phyloP scores from a whole-genome alignment of 1,284 basidiomycete species.

The Ganoderma lucidum region DNA sequence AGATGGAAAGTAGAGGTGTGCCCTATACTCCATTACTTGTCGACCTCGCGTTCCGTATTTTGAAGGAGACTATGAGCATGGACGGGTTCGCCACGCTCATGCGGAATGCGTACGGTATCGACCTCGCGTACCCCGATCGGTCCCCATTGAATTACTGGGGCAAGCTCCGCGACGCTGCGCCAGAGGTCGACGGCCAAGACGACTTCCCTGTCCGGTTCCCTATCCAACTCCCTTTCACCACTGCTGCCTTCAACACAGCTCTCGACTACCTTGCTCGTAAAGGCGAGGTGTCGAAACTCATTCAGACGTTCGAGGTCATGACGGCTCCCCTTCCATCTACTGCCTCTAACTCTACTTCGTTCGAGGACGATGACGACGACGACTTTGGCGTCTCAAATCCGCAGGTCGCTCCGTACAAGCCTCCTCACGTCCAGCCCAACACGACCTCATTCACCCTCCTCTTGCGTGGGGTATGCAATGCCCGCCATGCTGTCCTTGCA shows the following conservation, averaged over 20 bases:
- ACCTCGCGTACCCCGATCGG: slow-evolving; percentile 74
- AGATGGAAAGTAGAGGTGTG: slow-evolving; percentile 59
- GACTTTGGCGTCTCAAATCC: slow-evolving; percentile 51
- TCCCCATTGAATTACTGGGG: slow-evolving; percentile 55
- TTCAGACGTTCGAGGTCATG: slow-evolving; percentile 79
- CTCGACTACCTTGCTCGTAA: slow-evolving; percentile 71
- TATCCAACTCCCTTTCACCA: slow-evolving; percentile 61
- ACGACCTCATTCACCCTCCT: slow-evolving; percentile 71
- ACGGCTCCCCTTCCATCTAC: slow-evolving; percentile 67
- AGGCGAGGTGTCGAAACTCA: slow-evolving; percentile 67
- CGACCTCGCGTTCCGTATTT: slow-evolving; percentile 70
- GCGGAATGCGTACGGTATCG: slow-evolving; percentile 74
- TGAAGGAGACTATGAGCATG: slow-evolving; percentile 67
- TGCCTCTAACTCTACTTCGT: slow-evolving; percentile 50
- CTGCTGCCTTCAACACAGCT: slow-evolving; percentile 71
- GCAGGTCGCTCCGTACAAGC: slow-evolving; percentile 40
- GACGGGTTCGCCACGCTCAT: slow-evolving; percentile 63
- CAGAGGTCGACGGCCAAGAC: slow-evolving; percentile 25
- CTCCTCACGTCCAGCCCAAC: slow-evolving; percentile 68
- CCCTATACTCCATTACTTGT: slow-evolving; percentile 64
- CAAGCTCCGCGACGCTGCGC: slow-evolving; percentile 24
- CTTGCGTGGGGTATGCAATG: slow-evolving; percentile 60
- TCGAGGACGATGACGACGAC: slow-evolving; percentile 77
- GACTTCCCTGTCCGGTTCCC: slow-evolving; percentile 35
- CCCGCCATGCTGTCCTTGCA: slow-evolving; percentile 57